A percentile compares a stretch with the other conserved stretches of the same genome.
These are phyloP conservation scores for Cornus florida DNA, from an alignment of 148 eudicot genomes.

Conservation along the genomic window DNA sequence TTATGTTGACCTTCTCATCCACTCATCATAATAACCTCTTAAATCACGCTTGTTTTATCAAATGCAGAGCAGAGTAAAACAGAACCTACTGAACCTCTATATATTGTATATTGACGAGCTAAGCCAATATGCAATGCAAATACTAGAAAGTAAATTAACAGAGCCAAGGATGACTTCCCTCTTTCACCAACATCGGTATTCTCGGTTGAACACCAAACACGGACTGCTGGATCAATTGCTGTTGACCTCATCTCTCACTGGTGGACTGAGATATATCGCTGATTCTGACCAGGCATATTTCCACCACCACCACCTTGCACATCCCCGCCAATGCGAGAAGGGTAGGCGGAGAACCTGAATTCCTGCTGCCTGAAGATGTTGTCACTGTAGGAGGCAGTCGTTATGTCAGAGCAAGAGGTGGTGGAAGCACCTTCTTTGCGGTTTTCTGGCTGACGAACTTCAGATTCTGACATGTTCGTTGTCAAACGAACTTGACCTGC, in stretches of 20 bases:
- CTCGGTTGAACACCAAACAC: not conserved
- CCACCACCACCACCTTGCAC: conserved; percentile 11
- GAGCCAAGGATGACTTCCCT: conserved; percentile 82
- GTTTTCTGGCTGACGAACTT: conserved; percentile 17
- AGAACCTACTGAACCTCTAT: not conserved
- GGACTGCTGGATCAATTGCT: conserved; percentile 3
- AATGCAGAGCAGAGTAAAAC: not conserved
- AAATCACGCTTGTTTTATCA: not conserved
- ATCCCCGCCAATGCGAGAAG: conserved; percentile 30
- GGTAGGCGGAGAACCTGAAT: conserved; percentile 42
- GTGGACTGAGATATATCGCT: too few species aligned
- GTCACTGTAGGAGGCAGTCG: conserved; percentile 35
- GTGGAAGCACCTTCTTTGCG: conserved; percentile 33
- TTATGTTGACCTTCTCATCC: too few species aligned
- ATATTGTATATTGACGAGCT: not conserved
- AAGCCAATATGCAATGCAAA: not conserved
- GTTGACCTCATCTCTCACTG: conserved; percentile 16
- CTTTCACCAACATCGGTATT: conserved; percentile 18
- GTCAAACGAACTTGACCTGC: not conserved
- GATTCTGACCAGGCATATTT: too few species aligned
- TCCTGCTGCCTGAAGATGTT: conserved; percentile 32
- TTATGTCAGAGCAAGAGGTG: conserved; percentile 42
- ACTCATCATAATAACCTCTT: too few species aligned
- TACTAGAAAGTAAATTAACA: conserved; percentile 11
- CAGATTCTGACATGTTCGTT: too few species aligned